Evolutionary conservation across 352 stramenopile species (phyloP).

Genomic region (Phytophthora uliginosa): DNA sequence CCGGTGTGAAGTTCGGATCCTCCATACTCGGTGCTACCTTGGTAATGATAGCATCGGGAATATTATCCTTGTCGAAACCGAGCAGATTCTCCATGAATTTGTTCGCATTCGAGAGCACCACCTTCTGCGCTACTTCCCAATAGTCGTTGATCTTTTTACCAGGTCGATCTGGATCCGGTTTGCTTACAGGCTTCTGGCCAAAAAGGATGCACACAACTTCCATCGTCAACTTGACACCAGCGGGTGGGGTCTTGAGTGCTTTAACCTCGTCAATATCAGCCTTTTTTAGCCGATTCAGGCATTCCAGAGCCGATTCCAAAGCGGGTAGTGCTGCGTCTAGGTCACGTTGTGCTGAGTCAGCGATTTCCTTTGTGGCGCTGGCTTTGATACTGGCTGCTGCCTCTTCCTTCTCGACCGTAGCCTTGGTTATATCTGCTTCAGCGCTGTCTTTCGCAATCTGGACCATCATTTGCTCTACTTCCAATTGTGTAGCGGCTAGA

Average conservation of each 20-base stretch:
- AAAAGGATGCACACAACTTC: conserved; percentile 94
- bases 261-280: conserved; percentile 95
- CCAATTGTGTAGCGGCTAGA: conserved; percentile 77
- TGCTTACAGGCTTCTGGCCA: conserved; percentile 90
- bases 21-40: conserved; percentile 90
- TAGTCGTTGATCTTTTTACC: conserved; percentile 95
- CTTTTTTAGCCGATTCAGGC: conserved; percentile 93
- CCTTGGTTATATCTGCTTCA: conserved; percentile 90
- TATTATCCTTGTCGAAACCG: conserved; percentile 96
- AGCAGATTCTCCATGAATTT: conserved; percentile 93
- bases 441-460: conserved; percentile 92
- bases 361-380: conserved; percentile 91
- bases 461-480: conserved; percentile 93
- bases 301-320: conserved; percentile 89
- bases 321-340: conserved; percentile 90
- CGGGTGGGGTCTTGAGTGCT: conserved; percentile 91
- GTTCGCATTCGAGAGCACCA: conserved; percentile 93
- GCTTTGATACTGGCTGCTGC: conserved; percentile 89
- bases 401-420: conserved; percentile 91
- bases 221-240: conserved; percentile 94
- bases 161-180: conserved; percentile 86
- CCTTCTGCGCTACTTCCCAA: conserved; percentile 91
- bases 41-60: conserved; percentile 88
- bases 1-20: conserved; percentile 92
- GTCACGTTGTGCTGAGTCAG: conserved; percentile 89